phyloP scores from a whole-genome alignment of 176 grass and related monocot species.

The Carex littledalei region DNA sequence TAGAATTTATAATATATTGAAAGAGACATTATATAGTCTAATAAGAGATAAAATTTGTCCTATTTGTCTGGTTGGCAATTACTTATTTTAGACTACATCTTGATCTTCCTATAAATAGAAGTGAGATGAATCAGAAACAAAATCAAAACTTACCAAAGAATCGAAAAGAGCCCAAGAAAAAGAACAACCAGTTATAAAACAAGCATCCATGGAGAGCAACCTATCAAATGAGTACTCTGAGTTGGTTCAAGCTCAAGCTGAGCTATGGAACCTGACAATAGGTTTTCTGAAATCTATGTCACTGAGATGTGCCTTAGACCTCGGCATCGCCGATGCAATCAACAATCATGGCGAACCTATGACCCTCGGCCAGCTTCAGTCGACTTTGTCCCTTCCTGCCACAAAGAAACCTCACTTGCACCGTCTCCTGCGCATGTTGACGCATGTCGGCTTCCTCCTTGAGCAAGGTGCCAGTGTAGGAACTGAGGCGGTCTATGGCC shows the following conservation, averaged over 20 bases:
- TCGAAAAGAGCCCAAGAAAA: not conserved
- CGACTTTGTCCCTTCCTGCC: not conserved
- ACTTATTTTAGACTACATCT: not conserved
- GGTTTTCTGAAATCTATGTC: conserved; percentile 31
- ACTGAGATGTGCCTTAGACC: conserved; percentile 40
- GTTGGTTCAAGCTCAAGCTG: conserved; percentile 24
- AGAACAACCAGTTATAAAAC: not conserved
- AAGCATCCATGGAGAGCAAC: not conserved
- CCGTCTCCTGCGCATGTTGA: conserved; percentile 32
- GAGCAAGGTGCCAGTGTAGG: not conserved
- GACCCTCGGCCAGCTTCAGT: conserved; percentile 24
- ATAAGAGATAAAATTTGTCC: not conserved
- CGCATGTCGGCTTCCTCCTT: conserved; percentile 1
- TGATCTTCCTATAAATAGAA: not conserved
- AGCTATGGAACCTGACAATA: conserved; percentile 31
- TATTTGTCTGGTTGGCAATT: not conserved
- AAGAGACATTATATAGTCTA: not conserved
- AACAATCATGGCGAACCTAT: conserved; percentile 19
- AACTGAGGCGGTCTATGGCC: conserved; percentile 21
- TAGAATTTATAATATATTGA: not conserved
- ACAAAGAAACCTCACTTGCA: conserved; percentile 18
- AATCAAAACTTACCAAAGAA: not conserved
- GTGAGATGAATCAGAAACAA: not conserved
- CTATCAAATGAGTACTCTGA: conserved; percentile 3
- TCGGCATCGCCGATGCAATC: conserved; percentile 38